A percentile compares a stretch with the other conserved stretches of the same genome.
phyloP scores from a whole-genome alignment of 805 yeast genomes.

The Saturnispora ahearnii region DNA sequence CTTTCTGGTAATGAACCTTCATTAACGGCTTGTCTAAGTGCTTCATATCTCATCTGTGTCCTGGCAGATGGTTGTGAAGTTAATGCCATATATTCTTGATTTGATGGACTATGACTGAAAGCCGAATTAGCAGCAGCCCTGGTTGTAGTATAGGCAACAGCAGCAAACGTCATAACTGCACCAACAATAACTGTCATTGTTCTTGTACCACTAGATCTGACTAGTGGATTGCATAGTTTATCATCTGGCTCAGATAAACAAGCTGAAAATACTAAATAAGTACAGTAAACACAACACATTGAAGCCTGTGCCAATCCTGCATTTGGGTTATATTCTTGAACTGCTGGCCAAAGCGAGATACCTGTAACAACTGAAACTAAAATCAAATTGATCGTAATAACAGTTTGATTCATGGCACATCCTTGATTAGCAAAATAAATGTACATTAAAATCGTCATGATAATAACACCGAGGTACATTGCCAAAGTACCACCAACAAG shows the following conservation, averaged over 20 bases:
- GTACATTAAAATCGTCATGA: conserved; percentile 72
- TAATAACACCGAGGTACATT: conserved; percentile 71
- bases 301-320: conserved; percentile 96
- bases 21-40: conserved; percentile 89
- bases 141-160: conserved; percentile 94
- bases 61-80: conserved; percentile 44
- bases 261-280: conserved; percentile 84
- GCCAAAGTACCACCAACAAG: conserved; percentile 78
- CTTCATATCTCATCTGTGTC: conserved; percentile 74
- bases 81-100: conserved; percentile 36
- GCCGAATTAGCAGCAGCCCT: conserved; percentile 86
- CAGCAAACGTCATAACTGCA: conserved; percentile 86
- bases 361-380: conserved; percentile 56
- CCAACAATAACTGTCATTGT: conserved; percentile 83
- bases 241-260: conserved; percentile 97
- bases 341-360: conserved; percentile 67
- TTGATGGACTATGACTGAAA: conserved; percentile 34
- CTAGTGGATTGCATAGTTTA: conserved; percentile 80
- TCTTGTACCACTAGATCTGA: conserved; percentile 83
- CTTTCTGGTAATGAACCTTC: conserved; percentile 92
- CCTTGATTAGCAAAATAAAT: conserved; percentile 71
- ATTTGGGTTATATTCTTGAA: conserved; percentile 88
- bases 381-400: conserved; percentile 68
- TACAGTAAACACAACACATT: conserved; percentile 90
- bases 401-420: conserved; percentile 84